These are phyloP conservation scores for Chalciporus pseudorubinellus DNA, from an alignment of 768 basidiomycete species.

Conservation along the genomic window DNA sequence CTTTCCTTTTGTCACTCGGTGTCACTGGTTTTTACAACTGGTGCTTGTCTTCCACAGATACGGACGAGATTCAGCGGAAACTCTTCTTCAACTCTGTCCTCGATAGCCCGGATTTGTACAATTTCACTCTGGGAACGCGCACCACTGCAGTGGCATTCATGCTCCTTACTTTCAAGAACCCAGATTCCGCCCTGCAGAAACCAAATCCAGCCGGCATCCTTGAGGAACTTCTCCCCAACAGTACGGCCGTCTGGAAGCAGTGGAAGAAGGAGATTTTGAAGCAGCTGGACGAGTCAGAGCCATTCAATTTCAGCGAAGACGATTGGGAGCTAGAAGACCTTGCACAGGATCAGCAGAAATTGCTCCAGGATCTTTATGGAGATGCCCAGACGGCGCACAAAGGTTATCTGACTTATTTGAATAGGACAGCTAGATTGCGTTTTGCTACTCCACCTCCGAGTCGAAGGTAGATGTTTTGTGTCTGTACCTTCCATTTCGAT, in stretches of 20 bases:
- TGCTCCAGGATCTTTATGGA: constrained; percentile 24
- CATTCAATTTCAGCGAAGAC: constrained; percentile 15
- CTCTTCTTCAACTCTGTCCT: constrained; percentile 27
- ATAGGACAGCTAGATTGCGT: no score
- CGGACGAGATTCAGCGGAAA: constrained; percentile 16
- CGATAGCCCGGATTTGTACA: constrained; percentile 18
- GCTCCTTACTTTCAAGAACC: constrained; percentile 21
- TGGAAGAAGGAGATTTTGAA: constrained; percentile 22
- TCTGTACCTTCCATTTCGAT: no score
- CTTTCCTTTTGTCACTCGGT: constrained; percentile 26
- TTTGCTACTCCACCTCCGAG: no score
- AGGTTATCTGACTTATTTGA: constrained; percentile 11
- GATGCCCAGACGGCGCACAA: constrained; percentile 26
- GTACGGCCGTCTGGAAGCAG: constrained; percentile 28
- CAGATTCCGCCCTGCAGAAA: constrained; percentile 11
- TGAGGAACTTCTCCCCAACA: constrained; percentile 27
- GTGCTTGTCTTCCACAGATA: constrained; percentile 32
- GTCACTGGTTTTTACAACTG: constrained; percentile 30
- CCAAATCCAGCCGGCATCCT: constrained; percentile 2
- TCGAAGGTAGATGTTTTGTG: no score
- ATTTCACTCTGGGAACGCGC: constrained; percentile 25
- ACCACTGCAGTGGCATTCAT: constrained; percentile 26
- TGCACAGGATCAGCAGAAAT: constrained; percentile 11
- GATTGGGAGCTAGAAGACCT: constrained; percentile 25
- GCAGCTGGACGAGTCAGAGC: constrained; percentile 4